These are phyloP conservation scores for Sicyos edulis DNA, from an alignment of 306 rosid genomes.

Conservation along the genomic window DNA sequence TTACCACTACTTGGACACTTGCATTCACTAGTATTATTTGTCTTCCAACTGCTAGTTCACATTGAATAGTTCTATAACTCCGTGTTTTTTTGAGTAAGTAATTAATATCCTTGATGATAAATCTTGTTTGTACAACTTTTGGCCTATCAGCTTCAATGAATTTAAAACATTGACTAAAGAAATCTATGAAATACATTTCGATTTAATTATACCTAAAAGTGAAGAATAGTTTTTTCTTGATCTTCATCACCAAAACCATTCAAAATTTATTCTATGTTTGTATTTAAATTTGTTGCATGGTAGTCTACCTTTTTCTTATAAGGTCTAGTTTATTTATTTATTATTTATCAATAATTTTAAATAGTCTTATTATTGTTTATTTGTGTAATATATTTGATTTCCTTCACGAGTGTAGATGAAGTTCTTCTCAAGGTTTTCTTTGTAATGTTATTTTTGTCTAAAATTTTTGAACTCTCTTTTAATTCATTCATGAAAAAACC, in stretches of 20 bases:
- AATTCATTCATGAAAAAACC: no score
- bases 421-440: no score
- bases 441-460: no score
- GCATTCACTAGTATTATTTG: neutral
- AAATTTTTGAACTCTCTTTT: neutral
- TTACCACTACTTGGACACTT: slow-evolving; percentile 27
- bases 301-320: neutral
- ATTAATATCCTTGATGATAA: neutral
- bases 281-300: no score
- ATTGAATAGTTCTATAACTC: neutral
- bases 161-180: slow-evolving; percentile 1
- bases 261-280: no score
- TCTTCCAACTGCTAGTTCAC: neutral
- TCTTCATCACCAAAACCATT: no score
- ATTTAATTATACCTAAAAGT: neutral
- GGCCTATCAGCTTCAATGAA: neutral
- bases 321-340: neutral
- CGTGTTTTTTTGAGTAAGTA: neutral
- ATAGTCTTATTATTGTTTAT: no score
- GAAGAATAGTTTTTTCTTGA: neutral
- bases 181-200: neutral
- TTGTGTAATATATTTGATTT: neutral
- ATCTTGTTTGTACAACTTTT: slow-evolving; percentile 10
- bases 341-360: no score
- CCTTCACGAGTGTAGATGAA: no score